Percentiles rank a stretch among this genome's conserved stretches.
Evolutionary conservation across 2,329 filamentous ascomycete genomes (phyloP).

Genomic region (Xylariaceae sp.): DNA sequence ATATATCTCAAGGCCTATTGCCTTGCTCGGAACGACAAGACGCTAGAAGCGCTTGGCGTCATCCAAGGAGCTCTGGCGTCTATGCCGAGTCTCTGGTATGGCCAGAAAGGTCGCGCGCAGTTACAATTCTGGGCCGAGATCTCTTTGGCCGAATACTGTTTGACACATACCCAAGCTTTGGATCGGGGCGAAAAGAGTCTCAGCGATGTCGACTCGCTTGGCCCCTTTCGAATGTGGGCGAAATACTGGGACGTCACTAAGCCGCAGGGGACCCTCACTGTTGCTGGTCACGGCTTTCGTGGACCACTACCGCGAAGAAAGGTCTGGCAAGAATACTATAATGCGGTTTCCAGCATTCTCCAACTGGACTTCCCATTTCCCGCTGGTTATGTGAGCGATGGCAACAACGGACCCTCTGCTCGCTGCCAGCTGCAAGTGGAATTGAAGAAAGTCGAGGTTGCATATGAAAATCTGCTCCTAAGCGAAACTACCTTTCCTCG

Average conservation of each 20-base stretch:
- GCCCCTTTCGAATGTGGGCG: conserved; percentile 62
- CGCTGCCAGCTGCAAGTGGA: conserved; percentile 66
- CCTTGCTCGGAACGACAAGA: conserved; percentile 44
- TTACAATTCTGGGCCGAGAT: conserved; percentile 74
- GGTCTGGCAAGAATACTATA: conserved; percentile 84
- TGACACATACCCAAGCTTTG: conserved; percentile 58
- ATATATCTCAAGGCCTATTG: conserved; percentile 70
- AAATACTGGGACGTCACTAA: conserved; percentile 57
- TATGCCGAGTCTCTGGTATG: conserved; percentile 49
- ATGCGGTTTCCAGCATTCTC: conserved; percentile 69
- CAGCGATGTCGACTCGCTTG: conserved; percentile 48
- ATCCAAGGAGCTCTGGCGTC: conserved; percentile 63
- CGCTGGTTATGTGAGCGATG: conserved; percentile 39
- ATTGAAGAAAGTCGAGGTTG: conserved; percentile 69
- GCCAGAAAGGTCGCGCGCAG: conserved; percentile 55
- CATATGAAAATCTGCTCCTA: conserved; percentile 75
- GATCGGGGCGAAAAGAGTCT: conserved; percentile 47
- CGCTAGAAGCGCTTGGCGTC: conserved; percentile 57
- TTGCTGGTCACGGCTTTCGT: conserved; percentile 53
- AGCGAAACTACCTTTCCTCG: conserved; percentile 77
- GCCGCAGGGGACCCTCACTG: conserved; percentile 38
- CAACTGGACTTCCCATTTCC: conserved; percentile 60
- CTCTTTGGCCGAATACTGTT: conserved; percentile 68
- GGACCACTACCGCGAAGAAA: conserved; percentile 57
- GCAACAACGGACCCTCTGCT: conserved; percentile 46